Conservation (phyloP, 805 yeast species). For the Saturnispora dispora region DNA sequence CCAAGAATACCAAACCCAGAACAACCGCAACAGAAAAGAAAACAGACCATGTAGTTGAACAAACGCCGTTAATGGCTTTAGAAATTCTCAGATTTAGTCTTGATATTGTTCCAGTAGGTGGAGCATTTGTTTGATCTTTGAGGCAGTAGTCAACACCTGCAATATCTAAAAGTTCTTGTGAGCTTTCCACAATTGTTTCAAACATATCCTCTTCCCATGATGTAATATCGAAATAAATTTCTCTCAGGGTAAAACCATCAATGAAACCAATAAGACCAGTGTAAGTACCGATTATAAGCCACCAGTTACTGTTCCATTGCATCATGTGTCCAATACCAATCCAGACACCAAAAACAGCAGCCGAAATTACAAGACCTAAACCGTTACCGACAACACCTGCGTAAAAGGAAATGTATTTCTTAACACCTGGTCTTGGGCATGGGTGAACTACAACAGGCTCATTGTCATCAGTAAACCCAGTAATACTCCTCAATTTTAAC, state of each 20-base stretch:
- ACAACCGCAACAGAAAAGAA: slow-evolving; percentile 22
- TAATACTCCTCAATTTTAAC: neutral
- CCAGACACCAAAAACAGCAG: slow-evolving; percentile 30
- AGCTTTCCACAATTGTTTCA: slow-evolving; percentile 24
- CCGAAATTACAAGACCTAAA: slow-evolving; percentile 30
- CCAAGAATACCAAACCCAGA: slow-evolving; percentile 25
- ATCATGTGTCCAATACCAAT: slow-evolving; percentile 29
- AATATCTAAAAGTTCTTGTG: slow-evolving; percentile 23
- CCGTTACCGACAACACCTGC: slow-evolving; percentile 37
- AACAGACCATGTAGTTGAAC: slow-evolving; percentile 29
- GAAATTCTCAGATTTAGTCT: slow-evolving; percentile 12
- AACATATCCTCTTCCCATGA: slow-evolving; percentile 19
- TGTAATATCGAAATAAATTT: slow-evolving; percentile 27
- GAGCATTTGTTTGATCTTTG: neutral
- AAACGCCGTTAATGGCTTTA: slow-evolving; percentile 20
- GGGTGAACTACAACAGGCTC: slow-evolving; percentile 24
- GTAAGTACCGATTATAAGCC: slow-evolving; percentile 39
- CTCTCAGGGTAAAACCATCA: slow-evolving; percentile 35
- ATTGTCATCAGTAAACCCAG: slow-evolving; percentile 14
- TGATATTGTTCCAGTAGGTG: slow-evolving; percentile 8
- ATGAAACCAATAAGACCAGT: slow-evolving; percentile 36
- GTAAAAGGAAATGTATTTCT: slow-evolving; percentile 22
- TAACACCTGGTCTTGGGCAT: slow-evolving; percentile 11
- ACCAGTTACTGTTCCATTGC: slow-evolving; percentile 33
- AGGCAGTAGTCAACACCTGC: slow-evolving; percentile 16